Evolutionary conservation across 768 basidiomycete genomes (phyloP), one percentile per base, ranked within the genome.

Genomic region (Lentinula sp.): DNA sequence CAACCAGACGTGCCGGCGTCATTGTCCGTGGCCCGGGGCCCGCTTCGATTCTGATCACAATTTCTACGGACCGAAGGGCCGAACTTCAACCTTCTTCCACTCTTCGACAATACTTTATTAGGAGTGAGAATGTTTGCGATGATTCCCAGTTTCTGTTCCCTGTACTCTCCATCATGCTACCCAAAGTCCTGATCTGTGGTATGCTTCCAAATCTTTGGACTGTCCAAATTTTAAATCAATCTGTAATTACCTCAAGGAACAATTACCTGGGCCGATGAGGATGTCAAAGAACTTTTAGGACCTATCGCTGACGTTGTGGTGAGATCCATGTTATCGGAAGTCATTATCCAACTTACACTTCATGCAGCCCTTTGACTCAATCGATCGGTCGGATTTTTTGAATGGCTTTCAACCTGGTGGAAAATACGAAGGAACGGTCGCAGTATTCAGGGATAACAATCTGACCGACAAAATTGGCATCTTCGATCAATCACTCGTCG

Each of bases 251-350:
- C 4, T 13, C 23, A 55, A 91, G 91, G 85, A 57, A 73, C 84
- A 62, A 83, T 94, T 60, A 80, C 87, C 35, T 95, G 92, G 92
- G 91, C 93, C 0, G 85, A 90, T 62, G 79, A 90, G 28, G 90
- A 95, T 61, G 78, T 86, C 57, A 75, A 85, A 60, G 73, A 79
- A 41, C 76, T 92, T 62, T 82, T 94, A 41, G 80, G 80, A 0
- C 76, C 79, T 57, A 81, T 91, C 60, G 86, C 91, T 36, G 86
- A 93, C 56, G 78, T 95, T 35, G 77, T 93, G 53, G 94, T 94
- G 70, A 68, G 91, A 10, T 3, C 42, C 20, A n/a, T 55, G 36
- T 20, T 28, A 28, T 45, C 6, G 39, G 12, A n/a, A 48, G 37
- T 51, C 33, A 8, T n/a, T 18, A 48, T 16, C 48, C 43, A 37